These are phyloP conservation scores for Mrakia gelida DNA, from an alignment of 768 basidiomycete species.

Conservation along the genomic window DNA sequence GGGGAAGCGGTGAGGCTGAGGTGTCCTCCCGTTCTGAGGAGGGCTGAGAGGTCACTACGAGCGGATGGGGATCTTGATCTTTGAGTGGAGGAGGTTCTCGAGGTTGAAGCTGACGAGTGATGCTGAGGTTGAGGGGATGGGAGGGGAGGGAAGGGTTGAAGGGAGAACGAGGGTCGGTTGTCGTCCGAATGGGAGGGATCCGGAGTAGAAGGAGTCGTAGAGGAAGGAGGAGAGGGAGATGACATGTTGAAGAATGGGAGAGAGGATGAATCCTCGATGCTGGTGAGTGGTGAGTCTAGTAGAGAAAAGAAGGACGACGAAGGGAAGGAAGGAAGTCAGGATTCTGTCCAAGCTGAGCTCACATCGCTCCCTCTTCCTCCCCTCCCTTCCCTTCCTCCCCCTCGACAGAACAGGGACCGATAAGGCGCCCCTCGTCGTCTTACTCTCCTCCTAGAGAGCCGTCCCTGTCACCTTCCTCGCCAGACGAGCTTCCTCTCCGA, in stretches of 20 bases:
- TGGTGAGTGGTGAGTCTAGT: background rate
- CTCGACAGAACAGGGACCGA: background rate
- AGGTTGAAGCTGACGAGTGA: background rate
- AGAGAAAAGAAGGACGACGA: background rate
- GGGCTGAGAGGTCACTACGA: background rate
- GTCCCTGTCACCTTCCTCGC: background rate
- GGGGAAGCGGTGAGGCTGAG: background rate
- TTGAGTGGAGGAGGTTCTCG: background rate
- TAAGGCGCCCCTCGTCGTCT: no score
- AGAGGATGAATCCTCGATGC: background rate
- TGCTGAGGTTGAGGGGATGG: background rate
- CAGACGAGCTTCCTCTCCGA: background rate
- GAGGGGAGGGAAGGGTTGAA: background rate
- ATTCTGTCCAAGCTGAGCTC: background rate
- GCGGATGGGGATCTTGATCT: background rate
- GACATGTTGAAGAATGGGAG: background rate
- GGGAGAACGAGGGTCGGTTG: background rate
- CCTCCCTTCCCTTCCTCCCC: background rate
- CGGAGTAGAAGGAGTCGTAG: background rate
- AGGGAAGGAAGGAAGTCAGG: background rate
- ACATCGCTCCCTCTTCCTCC: background rate
- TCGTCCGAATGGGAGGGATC: background rate
- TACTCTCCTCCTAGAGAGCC: background rate
- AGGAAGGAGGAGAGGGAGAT: background rate
- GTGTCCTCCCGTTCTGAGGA: conserved; percentile 1